Conservation (phyloP, 108 stramenopile genomes). For the Cyclotella atomus region DNA sequence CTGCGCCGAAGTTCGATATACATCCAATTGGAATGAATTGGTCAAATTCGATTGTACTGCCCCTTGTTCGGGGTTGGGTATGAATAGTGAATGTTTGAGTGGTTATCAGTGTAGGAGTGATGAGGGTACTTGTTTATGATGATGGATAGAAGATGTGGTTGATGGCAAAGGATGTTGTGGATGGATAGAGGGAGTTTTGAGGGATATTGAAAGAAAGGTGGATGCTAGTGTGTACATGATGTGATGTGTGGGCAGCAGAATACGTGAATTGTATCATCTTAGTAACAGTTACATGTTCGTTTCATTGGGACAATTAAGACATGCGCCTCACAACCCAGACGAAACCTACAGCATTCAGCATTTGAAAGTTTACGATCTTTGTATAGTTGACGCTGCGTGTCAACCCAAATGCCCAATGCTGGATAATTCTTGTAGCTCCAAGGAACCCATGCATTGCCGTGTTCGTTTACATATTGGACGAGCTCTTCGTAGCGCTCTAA, state of each 20-base stretch:
- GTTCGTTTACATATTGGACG: slow-evolving; percentile 33
- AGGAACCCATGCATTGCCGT: slow-evolving; percentile 57
- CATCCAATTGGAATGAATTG: slow-evolving; percentile 47
- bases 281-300: too few species aligned
- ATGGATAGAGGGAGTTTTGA: too few species aligned
- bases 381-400: slow-evolving; percentile 46
- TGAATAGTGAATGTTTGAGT: slow-evolving; percentile 34
- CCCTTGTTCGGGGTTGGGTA: slow-evolving; percentile 22
- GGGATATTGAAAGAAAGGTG: too few species aligned
- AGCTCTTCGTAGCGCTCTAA: slow-evolving; percentile 21
- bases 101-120: slow-evolving; percentile 30
- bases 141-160: too few species aligned
- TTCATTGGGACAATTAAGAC: too few species aligned
- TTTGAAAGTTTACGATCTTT: slow-evolving; percentile 13
- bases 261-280: too few species aligned
- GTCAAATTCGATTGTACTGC: slow-evolving; percentile 42
- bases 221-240: too few species aligned
- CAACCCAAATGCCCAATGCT: slow-evolving; percentile 54
- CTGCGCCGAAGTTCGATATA: slow-evolving; percentile 34
- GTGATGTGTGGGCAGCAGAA: too few species aligned
- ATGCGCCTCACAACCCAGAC: too few species aligned
- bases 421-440: slow-evolving; percentile 34
- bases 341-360: too few species aligned
- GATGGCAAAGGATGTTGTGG: too few species aligned
- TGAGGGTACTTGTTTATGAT: background rate